Evolutionary conservation across 78 protist genomes (phyloP), one percentile per base, ranked within the genome.

Genomic region (Dictyostelium capitatum): DNA sequence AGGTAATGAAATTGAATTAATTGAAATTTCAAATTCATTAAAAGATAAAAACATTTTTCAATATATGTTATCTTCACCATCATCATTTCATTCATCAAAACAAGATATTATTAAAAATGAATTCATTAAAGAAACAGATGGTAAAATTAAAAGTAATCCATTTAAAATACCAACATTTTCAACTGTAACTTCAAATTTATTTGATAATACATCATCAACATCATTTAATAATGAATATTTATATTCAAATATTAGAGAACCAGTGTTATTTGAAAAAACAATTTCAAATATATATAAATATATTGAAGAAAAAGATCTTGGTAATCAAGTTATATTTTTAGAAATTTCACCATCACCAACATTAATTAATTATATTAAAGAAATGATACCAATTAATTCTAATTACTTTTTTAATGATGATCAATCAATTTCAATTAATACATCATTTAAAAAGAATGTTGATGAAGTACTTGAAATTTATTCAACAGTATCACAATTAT

Each of bases 261-360:
- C 92, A 28, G 92, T 84, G 1, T 23, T 41, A 9, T 84, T 84
- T 28, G 47, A 73, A 19, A 28, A 74, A 20, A 30, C 92, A 0
- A 84, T 84, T 51, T 50, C 20, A 28, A 74, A 56, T 43, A 56
- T 84, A 48, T 74, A 32, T 41, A 23, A 20, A 28, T 84, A 74
- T 41, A 41, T 84, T 57, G 53, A 47, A n/a, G 54, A 25, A 8
- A 56, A 84, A 15, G 59, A 84, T 47, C 25, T 56, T 0, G 46
- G n/a, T 3, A 72, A 23, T 12, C 30, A 51, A 8, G 78, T 84
- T 19, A 43, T 92, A 3, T 92, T 92, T 19, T 25, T 92, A 5
- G 95, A 91, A 48, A 64, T 91, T n/a, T 72, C 56, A 23, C 95
- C 95, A 56, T 90, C 81, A 15, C 89, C 90, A 64, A 83, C 89